These are phyloP conservation scores for Pachyrhizus erosus DNA, from an alignment of 306 rosid species.

Conservation along the genomic window DNA sequence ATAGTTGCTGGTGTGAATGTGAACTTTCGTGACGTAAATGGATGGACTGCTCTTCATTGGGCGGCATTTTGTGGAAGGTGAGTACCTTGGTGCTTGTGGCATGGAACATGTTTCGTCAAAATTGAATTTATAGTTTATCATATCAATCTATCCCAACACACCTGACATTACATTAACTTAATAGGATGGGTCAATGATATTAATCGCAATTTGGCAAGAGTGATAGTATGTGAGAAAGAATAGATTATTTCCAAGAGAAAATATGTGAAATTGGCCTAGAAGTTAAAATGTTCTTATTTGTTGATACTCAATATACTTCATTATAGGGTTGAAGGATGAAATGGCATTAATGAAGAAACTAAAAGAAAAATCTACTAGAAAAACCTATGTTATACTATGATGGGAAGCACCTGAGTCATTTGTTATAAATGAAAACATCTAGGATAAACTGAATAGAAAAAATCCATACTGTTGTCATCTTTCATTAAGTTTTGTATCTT, in stretches of 20 bases:
- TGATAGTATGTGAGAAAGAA: not conserved
- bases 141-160: not conserved
- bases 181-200: not conserved
- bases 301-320: constrained; percentile 4
- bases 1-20: constrained; percentile 77
- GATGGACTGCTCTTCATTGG: constrained; percentile 98
- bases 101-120: constrained; percentile 8
- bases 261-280: constrained; percentile 29
- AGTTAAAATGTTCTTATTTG: constrained; percentile 21
- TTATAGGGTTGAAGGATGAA: constrained; percentile 14
- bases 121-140: constrained; percentile 15
- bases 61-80: constrained; percentile 93
- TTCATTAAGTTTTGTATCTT: constrained; percentile 40
- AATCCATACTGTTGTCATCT: not conserved
- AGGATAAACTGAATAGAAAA: not conserved
- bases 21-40: constrained; percentile 87
- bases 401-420: constrained; percentile 11
- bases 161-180: constrained; percentile 11
- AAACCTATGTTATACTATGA: not conserved
- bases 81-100: constrained; percentile 40
- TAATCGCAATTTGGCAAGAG: not conserved
- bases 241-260: constrained; percentile 2
- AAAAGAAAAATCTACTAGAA: not conserved
- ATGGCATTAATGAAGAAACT: not conserved
- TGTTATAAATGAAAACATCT: not conserved